Conservation (phyloP, 768 basidiomycete genomes). For the Hygrocybe coccinea region DNA sequence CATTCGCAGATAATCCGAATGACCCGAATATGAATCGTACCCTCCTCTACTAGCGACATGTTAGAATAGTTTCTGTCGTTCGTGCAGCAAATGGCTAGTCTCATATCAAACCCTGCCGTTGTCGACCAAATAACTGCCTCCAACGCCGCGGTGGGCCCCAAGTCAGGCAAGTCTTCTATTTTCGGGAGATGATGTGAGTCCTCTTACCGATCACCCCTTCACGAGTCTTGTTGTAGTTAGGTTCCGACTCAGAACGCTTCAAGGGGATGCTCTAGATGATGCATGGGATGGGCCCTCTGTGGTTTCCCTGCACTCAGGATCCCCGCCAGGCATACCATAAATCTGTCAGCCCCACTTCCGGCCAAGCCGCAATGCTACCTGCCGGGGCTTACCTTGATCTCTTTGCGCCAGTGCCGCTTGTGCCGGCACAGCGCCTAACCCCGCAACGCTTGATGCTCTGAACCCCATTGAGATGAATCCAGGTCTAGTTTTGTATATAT, state of each 20-base stretch:
- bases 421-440: slow-evolving; percentile 20
- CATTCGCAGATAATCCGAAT: too few species aligned
- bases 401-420: slow-evolving; percentile 18
- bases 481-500: too few species aligned
- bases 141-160: slow-evolving; percentile 76
- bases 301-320: too few species aligned
- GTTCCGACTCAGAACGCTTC: too few species aligned
- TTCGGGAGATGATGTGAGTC: slow-evolving; percentile 70
- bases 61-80: slow-evolving; percentile 65
- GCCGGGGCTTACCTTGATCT: slow-evolving; percentile 15
- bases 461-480: slow-evolving; percentile 43
- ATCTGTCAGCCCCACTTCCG: too few species aligned
- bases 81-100: slow-evolving; percentile 76
- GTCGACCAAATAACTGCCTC: slow-evolving; percentile 80
- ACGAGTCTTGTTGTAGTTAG: too few species aligned
- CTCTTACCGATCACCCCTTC: too few species aligned
- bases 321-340: too few species aligned
- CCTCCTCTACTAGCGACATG: too few species aligned
- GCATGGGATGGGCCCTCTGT: too few species aligned
- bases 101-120: slow-evolving; percentile 83
- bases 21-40: too few species aligned
- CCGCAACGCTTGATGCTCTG: slow-evolving; percentile 9
- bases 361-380: slow-evolving; percentile 19
- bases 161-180: slow-evolving; percentile 73
- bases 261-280: too few species aligned